Percentiles rank a stretch among this genome's conserved stretches.
Evolutionary conservation across 768 basidiomycete genomes (phyloP).

Genomic region (Pleurotus eryngii): DNA sequence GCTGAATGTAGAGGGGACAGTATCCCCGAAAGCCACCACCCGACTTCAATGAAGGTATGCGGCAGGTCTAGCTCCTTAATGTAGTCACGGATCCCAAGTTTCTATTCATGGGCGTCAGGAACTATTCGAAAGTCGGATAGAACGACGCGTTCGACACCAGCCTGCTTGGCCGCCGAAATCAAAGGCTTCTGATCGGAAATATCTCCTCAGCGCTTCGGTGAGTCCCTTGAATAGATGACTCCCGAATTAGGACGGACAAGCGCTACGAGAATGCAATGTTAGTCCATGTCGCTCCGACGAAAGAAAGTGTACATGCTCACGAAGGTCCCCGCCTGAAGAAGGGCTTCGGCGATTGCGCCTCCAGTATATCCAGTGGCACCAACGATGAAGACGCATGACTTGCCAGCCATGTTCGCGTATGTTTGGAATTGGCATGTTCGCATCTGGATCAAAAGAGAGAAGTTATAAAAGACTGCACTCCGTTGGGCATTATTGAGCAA

Average conservation of each 20-base stretch:
- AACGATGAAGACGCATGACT: background rate
- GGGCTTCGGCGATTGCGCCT: background rate
- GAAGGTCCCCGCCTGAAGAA: background rate
- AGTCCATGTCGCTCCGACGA: background rate
- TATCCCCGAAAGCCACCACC: background rate
- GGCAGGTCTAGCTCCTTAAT: background rate
- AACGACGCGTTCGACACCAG: background rate
- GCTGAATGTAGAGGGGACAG: background rate
- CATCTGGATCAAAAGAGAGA: background rate
- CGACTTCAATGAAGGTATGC: background rate
- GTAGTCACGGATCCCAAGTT: background rate
- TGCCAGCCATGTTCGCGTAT: background rate
- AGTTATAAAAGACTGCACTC: background rate
- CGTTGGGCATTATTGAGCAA: too few species aligned
- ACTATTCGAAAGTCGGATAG: background rate
- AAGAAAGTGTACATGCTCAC: background rate
- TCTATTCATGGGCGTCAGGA: background rate
- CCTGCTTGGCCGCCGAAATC: background rate
- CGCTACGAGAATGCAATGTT: background rate
- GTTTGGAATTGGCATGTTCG: too few species aligned
- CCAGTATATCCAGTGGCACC: slow-evolving; percentile 2
- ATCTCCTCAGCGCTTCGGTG: background rate
- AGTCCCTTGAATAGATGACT: background rate
- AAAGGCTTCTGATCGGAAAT: slow-evolving; percentile 3
- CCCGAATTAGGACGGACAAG: background rate